A percentile compares a stretch with the other conserved stretches of the same genome.
Evolutionary conservation across 768 basidiomycete species (phyloP).

Genomic region (Filobasidium floriforme): DNA sequence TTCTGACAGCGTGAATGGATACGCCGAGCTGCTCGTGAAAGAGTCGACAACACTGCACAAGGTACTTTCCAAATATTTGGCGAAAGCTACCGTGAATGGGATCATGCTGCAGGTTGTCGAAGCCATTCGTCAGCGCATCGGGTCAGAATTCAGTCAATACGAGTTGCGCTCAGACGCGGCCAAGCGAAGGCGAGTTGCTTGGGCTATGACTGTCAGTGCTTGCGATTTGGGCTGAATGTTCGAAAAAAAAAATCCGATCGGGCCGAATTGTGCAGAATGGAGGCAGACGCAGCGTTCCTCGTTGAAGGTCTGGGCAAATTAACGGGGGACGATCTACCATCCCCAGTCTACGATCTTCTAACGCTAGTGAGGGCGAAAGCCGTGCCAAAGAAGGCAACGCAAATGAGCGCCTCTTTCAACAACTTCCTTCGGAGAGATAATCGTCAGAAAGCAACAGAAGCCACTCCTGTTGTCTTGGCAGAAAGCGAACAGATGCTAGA

Average conservation of each 20-base stretch:
- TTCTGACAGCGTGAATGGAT: constrained; percentile 47
- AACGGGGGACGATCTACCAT: constrained; percentile 57
- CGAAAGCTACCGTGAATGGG: constrained; percentile 60
- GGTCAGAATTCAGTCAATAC: constrained; percentile 74
- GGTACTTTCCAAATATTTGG: constrained; percentile 83
- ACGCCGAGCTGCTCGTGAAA: constrained; percentile 86
- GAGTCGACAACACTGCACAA: constrained; percentile 94
- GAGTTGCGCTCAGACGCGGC: constrained; percentile 75
- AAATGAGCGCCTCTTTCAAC: constrained; percentile 33
- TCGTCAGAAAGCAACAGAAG: not conserved
- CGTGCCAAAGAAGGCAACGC: constrained; percentile 42
- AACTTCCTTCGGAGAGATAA: constrained; percentile 30
- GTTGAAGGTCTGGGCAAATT: constrained; percentile 67
- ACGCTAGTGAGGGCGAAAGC: constrained; percentile 75
- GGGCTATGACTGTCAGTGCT: no score
- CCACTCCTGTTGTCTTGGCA: not conserved
- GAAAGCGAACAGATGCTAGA: not conserved
- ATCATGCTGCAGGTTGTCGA: constrained; percentile 95
- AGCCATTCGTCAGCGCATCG: constrained; percentile 80
- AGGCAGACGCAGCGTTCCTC: constrained; percentile 69
- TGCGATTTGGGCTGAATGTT: not conserved
- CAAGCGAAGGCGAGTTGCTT: constrained; percentile 64
- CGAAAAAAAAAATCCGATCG: no score
- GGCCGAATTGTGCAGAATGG: constrained; percentile 53
- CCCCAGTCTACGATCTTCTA: constrained; percentile 71